These are phyloP conservation scores for Parascedosporium putredinis DNA, from an alignment of 2,329 filamentous ascomycete genomes.

Conservation along the genomic window DNA sequence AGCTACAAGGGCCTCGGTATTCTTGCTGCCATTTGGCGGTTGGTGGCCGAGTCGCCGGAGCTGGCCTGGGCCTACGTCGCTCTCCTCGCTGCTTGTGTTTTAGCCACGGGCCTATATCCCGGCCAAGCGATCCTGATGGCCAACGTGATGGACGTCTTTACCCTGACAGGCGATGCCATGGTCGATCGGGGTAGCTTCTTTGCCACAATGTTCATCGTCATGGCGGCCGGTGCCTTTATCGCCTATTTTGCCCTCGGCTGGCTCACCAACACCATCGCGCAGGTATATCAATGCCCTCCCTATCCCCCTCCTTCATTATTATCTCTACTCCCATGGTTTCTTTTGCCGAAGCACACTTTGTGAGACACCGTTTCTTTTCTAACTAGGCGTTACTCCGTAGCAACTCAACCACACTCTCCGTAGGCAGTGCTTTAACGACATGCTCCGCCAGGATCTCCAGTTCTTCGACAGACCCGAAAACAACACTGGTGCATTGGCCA, in stretches of 20 bases:
- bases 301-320: neutral
- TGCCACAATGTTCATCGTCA: conserved; percentile 45
- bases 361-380: too few species aligned
- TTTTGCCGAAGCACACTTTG: too few species aligned
- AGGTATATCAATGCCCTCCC: conserved; percentile 22
- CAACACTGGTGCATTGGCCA: conserved; percentile 27
- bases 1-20: conserved; percentile 21
- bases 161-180: conserved; percentile 16
- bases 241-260: conserved; percentile 30
- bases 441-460: conserved; percentile 43
- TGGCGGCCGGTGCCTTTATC: conserved; percentile 35
- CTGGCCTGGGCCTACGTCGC: conserved; percentile 24
- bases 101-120: conserved; percentile 21
- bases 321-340: too few species aligned
- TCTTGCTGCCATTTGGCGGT: conserved; percentile 19
- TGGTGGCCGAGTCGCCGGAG: conserved; percentile 27
- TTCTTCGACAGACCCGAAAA: conserved; percentile 31
- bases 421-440: conserved; percentile 34
- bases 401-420: conserved; percentile 18
- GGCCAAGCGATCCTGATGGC: conserved; percentile 32
- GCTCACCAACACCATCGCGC: conserved; percentile 25
- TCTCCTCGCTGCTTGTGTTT: conserved; percentile 20
- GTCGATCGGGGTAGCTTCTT: conserved; percentile 37
- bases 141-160: conserved; percentile 28
- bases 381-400: too few species aligned